phyloP scores from a whole-genome alignment of 164 flowering plant genomes.

The Hamamelis virginiana region DNA sequence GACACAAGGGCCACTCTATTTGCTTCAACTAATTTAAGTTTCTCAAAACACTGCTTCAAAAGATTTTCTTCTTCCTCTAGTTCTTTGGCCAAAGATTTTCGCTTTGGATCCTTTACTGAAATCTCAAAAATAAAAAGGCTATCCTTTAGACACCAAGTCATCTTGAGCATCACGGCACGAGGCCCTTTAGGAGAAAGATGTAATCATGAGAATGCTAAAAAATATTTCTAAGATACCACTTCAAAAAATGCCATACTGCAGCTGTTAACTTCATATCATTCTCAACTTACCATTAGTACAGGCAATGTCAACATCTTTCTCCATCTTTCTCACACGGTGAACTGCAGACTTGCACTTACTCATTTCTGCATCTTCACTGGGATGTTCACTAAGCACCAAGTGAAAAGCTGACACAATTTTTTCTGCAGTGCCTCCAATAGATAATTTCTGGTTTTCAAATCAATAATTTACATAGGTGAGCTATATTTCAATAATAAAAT shows the following conservation, averaged over 20 bases:
- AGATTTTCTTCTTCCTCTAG: conserved; percentile 71
- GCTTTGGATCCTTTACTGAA: conserved; percentile 73
- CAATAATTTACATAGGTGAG: neutral
- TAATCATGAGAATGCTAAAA: neutral
- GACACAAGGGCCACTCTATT: conserved; percentile 69
- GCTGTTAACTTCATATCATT: neutral
- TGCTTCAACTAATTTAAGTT: conserved; percentile 75
- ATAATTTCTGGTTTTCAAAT: conserved; percentile 58
- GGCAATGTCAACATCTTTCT: conserved; percentile 71
- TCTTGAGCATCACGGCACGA: neutral
- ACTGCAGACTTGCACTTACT: conserved; percentile 76
- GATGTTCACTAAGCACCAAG: conserved; percentile 61
- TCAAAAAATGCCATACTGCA: neutral
- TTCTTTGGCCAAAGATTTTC: conserved; percentile 60
- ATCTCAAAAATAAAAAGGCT: conserved; percentile 6
- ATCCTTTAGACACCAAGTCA: conserved; percentile 9
- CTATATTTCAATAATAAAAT: neutral
- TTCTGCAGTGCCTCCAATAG: conserved; percentile 82
- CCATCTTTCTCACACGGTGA: conserved; percentile 75
- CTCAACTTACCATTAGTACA: conserved; percentile 55
- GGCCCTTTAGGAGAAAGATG: neutral
- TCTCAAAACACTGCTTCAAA: conserved; percentile 74
- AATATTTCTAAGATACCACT: neutral
- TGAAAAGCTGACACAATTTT: conserved; percentile 90
- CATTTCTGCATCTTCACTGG: conserved; percentile 69